A percentile compares a stretch with the other conserved stretches of the same genome.
These are phyloP conservation scores for Elsinoe perseae DNA, from an alignment of 2,329 filamentous ascomycete species.

Conservation along the genomic window DNA sequence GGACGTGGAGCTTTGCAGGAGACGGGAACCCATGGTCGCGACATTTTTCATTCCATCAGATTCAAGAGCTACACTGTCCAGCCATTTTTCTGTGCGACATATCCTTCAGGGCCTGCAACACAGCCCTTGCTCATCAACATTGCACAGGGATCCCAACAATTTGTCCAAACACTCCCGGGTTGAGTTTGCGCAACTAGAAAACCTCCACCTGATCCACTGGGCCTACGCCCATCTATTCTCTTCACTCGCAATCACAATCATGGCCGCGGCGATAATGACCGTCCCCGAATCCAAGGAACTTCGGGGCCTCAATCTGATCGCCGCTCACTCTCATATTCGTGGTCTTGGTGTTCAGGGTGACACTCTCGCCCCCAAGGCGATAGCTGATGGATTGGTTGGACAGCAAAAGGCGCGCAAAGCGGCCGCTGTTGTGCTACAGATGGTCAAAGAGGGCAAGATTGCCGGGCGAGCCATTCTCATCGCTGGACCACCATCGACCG, in stretches of 20 bases:
- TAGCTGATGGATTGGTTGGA: constrained; percentile 88
- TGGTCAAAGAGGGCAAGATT: constrained; percentile 99
- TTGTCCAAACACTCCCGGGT: neutral
- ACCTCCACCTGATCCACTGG: neutral
- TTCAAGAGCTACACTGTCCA: neutral
- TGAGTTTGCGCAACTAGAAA: neutral
- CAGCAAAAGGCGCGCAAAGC: constrained; percentile 96
- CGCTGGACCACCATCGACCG: constrained; percentile 90
- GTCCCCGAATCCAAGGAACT: constrained; percentile 94
- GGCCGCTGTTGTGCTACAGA: constrained; percentile 90
- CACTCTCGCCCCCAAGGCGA: constrained; percentile 74
- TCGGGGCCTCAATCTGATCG: constrained; percentile 92
- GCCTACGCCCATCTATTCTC: neutral
- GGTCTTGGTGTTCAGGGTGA: constrained; percentile 89
- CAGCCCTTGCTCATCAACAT: neutral
- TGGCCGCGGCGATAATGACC: constrained; percentile 54
- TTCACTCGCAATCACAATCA: constrained; percentile 5
- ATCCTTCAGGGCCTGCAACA: neutral
- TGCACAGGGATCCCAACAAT: neutral
- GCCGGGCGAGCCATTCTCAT: constrained; percentile 91
- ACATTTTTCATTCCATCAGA: constrained; percentile 7
- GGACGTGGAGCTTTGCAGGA: neutral
- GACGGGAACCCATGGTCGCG: constrained; percentile 8
- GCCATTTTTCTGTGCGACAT: neutral
- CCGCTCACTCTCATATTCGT: constrained; percentile 95